phyloP scores from a whole-genome alignment of 164 flowering plant genomes.

The Aristolochia contorta region DNA sequence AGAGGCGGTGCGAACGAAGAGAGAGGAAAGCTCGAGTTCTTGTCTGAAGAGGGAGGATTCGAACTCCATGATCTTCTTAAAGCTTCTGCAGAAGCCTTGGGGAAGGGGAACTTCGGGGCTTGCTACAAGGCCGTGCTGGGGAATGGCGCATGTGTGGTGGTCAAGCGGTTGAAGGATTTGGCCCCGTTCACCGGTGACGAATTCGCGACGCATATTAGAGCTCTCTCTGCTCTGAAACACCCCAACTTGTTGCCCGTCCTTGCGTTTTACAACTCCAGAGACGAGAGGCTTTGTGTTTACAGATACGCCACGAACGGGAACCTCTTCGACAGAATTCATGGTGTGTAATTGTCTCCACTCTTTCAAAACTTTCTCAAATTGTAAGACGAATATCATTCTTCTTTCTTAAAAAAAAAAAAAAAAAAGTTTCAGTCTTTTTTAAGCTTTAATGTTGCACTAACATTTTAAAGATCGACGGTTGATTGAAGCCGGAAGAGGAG shows the following conservation, averaged over 20 bases:
- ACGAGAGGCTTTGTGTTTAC: constrained; percentile 56
- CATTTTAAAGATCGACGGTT: neutral
- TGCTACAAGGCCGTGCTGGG: constrained; percentile 39
- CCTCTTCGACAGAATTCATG: constrained; percentile 44
- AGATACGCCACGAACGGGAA: constrained; percentile 39
- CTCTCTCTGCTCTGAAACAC: constrained; percentile 33
- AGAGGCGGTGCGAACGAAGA: constrained; percentile 10
- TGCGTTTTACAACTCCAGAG: constrained; percentile 42
- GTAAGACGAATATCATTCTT: neutral
- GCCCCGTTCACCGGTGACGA: constrained; percentile 34
- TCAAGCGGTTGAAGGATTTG: constrained; percentile 50
- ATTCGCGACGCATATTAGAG: constrained; percentile 30
- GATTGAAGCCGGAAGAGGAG: constrained; percentile 34
- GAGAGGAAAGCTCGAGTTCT: constrained; percentile 31
- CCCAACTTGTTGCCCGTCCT: constrained; percentile 53
- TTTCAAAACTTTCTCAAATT: neutral
- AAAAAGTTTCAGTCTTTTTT: too few species aligned
- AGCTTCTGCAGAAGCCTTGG: constrained; percentile 64
- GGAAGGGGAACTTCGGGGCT: constrained; percentile 51
- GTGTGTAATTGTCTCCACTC: constrained; percentile 18
- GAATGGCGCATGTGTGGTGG: constrained; percentile 31
- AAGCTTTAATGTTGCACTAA: too few species aligned
- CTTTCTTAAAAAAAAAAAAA: too few species aligned
- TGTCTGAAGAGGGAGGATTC: constrained; percentile 19
- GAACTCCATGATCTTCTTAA: constrained; percentile 44